Conservation (phyloP, 768 basidiomycete species). For the Termitomyces titanicus region DNA sequence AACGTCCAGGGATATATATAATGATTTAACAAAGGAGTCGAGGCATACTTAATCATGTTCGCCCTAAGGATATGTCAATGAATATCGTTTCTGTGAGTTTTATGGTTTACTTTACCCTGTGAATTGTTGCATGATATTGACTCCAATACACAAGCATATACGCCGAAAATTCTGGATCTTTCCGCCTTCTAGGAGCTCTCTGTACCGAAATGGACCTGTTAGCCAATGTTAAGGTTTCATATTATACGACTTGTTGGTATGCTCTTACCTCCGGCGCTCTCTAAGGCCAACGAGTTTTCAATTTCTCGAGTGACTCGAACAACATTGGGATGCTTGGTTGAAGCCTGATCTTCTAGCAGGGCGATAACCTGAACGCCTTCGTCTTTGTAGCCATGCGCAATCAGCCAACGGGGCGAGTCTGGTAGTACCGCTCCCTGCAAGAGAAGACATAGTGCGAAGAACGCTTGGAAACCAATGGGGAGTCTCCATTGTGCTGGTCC, state of each 20-base stretch:
- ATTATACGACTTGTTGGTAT: background rate
- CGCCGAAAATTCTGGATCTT: constrained; percentile 34
- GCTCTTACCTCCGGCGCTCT: constrained; percentile 32
- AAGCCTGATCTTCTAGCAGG: constrained; percentile 29
- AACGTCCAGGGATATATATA: background rate
- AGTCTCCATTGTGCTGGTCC: constrained; percentile 26
- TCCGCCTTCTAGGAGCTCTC: constrained; percentile 31
- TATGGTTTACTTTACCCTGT: constrained; percentile 25
- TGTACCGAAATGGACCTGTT: constrained; percentile 33
- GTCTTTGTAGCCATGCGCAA: constrained; percentile 31
- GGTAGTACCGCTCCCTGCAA: constrained; percentile 31
- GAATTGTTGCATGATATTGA: constrained; percentile 41
- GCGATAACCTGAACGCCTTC: constrained; percentile 33
- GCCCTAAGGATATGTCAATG: constrained; percentile 15
- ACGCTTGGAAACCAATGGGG: constrained; percentile 32
- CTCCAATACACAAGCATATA: constrained; percentile 33
- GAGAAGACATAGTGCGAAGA: constrained; percentile 35
- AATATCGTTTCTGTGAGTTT: background rate
- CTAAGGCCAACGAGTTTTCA: constrained; percentile 30
- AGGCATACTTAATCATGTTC: constrained; percentile 35
- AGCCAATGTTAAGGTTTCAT: background rate
- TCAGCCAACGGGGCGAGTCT: constrained; percentile 38
- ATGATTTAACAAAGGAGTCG: background rate
- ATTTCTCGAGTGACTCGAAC: constrained; percentile 30
- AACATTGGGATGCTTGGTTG: constrained; percentile 30